Base-by-base conservation (phyloP, 164 flowering plant species). In the Cinnamomum chago region DNA sequence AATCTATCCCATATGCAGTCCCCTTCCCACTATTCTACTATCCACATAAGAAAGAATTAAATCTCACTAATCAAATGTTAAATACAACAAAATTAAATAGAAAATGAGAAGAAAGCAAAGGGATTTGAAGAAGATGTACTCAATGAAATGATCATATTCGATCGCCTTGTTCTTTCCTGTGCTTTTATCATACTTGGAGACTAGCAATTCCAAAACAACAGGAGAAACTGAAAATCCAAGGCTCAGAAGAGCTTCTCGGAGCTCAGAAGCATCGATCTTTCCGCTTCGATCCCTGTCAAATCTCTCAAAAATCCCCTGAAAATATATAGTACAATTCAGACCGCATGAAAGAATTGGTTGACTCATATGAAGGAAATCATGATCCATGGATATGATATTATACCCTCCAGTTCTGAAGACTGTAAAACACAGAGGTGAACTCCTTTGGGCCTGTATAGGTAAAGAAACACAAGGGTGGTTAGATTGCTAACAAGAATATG, bases 391-490 rank as follows among this genome's bases (percentile, higher is more conserved):
- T 5, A 55, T 55, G n/a, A 18, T 5, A 20, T 62, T 24, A 81
- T 79, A 95, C 99, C 90, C 93, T 86, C 97, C 98, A 95, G 67
- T 76, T 87, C 83, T 93, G 99, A 70, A 95, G 96, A 81, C 96
- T 85, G 88, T 92, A 85, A 72, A 87, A 89, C 73, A 95, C 81
- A 24, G 85, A 65, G 55, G 85, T 82, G 82, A 95, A 95, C 70
- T 95, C 99, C 79, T 88, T 95, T 0, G 99, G 98, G 52, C 98
- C 99, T 95, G 90, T 20, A 18, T 14, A 18, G 22, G 24, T 58
- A 23, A 28, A 66, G n/a, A 60, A 68, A 47, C 52, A 67, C 22
- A n/a, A 25, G 13, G 17, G 22, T 15, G 13, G 18, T 5, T 17
- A 67, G 35, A 47, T 14, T 25, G 9, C 28, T 50, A 50, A 72